Percentiles rank a stretch among this genome's conserved stretches.
Evolutionary conservation across 768 basidiomycete genomes (phyloP).

Genomic region (Hirschioporus abietinus): DNA sequence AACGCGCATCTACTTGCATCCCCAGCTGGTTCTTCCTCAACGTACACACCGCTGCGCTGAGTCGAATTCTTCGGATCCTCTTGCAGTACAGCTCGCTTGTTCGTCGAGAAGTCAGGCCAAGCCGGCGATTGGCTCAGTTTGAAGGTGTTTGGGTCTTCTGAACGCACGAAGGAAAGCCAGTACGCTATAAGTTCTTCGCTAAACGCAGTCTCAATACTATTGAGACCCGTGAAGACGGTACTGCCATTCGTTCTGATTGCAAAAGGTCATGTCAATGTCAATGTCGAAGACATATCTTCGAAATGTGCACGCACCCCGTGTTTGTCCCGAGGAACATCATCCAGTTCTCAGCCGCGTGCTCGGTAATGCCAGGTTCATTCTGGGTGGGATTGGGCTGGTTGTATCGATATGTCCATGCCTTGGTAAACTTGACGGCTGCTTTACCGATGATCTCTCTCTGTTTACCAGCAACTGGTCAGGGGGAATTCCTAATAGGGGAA

Average conservation of each 20-base stretch:
- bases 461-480: not conserved
- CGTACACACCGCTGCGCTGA: slow-evolving; percentile 33
- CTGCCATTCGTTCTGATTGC: slow-evolving; percentile 44
- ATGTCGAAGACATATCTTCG: too few species aligned
- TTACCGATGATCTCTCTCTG: slow-evolving; percentile 43
- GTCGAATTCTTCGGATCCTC: slow-evolving; percentile 27
- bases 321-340: slow-evolving; percentile 62
- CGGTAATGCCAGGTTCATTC: slow-evolving; percentile 24
- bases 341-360: slow-evolving; percentile 59
- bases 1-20: slow-evolving; percentile 37
- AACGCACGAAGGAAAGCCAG: slow-evolving; percentile 61
- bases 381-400: slow-evolving; percentile 48
- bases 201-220: slow-evolving; percentile 43
- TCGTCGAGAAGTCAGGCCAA: slow-evolving; percentile 38
- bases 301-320: slow-evolving; percentile 41
- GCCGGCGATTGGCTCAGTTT: slow-evolving; percentile 45
- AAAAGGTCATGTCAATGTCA: not conserved
- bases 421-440: slow-evolving; percentile 29
- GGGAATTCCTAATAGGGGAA: not conserved
- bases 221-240: slow-evolving; percentile 41
- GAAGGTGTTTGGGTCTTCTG: slow-evolving; percentile 49
- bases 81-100: slow-evolving; percentile 42
- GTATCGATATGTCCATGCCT: slow-evolving; percentile 53
- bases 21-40: slow-evolving; percentile 32
- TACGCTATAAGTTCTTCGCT: slow-evolving; percentile 57